Evolutionary conservation across 441 rosid species (phyloP), one percentile per base, ranked within the genome.

Genomic region (Pelargonium cotyledonis): DNA sequence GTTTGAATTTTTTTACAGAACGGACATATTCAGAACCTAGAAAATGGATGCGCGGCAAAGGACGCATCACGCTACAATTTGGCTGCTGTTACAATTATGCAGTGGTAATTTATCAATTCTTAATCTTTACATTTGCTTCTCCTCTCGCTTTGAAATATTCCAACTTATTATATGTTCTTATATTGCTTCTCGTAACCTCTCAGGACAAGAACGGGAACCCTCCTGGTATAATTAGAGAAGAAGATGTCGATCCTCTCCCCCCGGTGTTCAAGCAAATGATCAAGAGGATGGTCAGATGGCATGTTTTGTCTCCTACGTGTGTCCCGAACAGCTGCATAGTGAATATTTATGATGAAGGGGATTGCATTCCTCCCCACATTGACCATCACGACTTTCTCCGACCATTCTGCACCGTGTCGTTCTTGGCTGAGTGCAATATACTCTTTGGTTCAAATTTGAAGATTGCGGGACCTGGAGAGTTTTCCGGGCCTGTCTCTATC

Each of bases 341-440:
- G 41, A 88, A 88, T 68, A 83, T 88, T 67, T 88, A 88, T 26
- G 84, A 85, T 0, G 89, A 88, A 82, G 89, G 89, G 67, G 89
- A 88, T 72, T 86, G 94, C 73, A 85, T 86, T 81, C 91, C 88
- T 65, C 94, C 94, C 3, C 89, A 86, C 65, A 86, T 86, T 7
- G 88, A 86, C 68, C 86, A 85, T 72, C 91, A 83, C 0, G 91
- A 88, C 73, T 88, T 88, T 61, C 70, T 83, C 14, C 78, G 89
- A 55, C 91, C 92, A 6, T 88, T 88, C 71, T 86, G 91, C 70
- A 88, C 89, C 0, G 81, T 85, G 18, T 88, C 89, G 0, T 86
- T 88, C 68, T 82, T 88, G 76, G 73, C 81, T 8, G 85, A 85
- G 68, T 73, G 86, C 68, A 69, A 83, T 66, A 86, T 86, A 46